Evolutionary conservation across 2,329 filamentous ascomycete species (phyloP).

Genomic region (Ilyonectria destructans): DNA sequence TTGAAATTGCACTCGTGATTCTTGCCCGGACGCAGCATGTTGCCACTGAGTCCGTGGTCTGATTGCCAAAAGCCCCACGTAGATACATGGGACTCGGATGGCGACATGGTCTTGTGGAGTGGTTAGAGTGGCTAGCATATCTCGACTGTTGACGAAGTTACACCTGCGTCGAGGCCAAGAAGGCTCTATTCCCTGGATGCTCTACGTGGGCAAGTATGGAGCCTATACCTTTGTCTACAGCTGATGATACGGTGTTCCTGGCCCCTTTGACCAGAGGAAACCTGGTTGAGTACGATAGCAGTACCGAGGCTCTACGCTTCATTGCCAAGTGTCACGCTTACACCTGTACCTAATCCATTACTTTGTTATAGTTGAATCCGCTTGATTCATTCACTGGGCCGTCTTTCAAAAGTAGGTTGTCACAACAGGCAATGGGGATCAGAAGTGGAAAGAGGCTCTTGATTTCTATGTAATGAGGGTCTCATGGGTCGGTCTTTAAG

Average conservation of each 20-base stretch:
- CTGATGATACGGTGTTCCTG: too few species aligned
- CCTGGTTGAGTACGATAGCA: neutral
- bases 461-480: too few species aligned
- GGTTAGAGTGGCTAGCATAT: neutral
- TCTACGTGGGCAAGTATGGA: too few species aligned
- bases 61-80: neutral
- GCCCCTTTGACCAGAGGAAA: neutral
- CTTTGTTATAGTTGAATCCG: neutral
- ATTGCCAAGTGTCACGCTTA: conserved; percentile 1
- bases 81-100: neutral
- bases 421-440: too few species aligned
- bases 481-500: too few species aligned
- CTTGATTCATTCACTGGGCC: neutral
- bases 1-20: neutral
- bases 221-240: too few species aligned
- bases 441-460: too few species aligned
- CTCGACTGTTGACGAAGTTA: neutral
- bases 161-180: neutral
- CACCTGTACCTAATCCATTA: conserved; percentile 1
- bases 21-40: neutral
- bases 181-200: neutral
- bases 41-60: neutral
- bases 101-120: neutral
- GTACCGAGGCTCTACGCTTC: neutral
- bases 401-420: neutral